phyloP scores from a whole-genome alignment of 192 early-diverging fungal species.

The Entomortierella parvispora region DNA sequence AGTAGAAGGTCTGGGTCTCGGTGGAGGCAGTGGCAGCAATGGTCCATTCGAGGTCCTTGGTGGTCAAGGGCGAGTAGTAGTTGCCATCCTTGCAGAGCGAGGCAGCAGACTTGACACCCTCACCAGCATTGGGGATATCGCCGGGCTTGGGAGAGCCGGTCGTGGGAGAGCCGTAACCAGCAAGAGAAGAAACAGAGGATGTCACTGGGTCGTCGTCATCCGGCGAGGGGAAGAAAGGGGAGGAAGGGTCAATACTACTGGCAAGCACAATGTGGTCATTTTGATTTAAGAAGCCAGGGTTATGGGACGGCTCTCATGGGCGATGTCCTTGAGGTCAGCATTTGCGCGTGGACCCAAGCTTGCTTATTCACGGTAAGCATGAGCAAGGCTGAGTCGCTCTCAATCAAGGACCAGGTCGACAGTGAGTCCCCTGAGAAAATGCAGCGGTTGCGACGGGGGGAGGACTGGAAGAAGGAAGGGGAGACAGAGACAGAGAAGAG shows the following conservation, averaged over 20 bases:
- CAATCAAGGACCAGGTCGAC: background rate
- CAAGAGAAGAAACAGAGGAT: slow-evolving; percentile 23
- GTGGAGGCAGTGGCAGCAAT: slow-evolving; percentile 78
- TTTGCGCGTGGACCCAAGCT: no score
- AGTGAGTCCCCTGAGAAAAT: background rate
- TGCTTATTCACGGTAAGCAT: no score
- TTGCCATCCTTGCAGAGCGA: slow-evolving; percentile 52
- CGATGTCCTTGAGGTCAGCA: no score
- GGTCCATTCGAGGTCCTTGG: slow-evolving; percentile 76
- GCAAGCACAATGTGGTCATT: background rate
- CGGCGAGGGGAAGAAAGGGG: background rate
- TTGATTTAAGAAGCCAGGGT: background rate
- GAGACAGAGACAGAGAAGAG: background rate
- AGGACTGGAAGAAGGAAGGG: background rate
- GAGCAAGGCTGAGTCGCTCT: no score
- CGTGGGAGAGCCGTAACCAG: slow-evolving; percentile 27
- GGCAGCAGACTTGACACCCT: slow-evolving; percentile 48
- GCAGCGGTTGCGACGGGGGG: background rate
- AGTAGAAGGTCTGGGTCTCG: slow-evolving; percentile 91
- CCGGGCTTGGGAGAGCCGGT: slow-evolving; percentile 30
- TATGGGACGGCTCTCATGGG: background rate
- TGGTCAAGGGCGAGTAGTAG: slow-evolving; percentile 59
- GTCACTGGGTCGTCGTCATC: slow-evolving; percentile 1
- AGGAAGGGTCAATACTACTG: background rate
- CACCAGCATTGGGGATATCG: slow-evolving; percentile 45